These are phyloP conservation scores for Trichophyton benhamiae DNA, from an alignment of 2,329 filamentous ascomycete species.

Conservation along the genomic window DNA sequence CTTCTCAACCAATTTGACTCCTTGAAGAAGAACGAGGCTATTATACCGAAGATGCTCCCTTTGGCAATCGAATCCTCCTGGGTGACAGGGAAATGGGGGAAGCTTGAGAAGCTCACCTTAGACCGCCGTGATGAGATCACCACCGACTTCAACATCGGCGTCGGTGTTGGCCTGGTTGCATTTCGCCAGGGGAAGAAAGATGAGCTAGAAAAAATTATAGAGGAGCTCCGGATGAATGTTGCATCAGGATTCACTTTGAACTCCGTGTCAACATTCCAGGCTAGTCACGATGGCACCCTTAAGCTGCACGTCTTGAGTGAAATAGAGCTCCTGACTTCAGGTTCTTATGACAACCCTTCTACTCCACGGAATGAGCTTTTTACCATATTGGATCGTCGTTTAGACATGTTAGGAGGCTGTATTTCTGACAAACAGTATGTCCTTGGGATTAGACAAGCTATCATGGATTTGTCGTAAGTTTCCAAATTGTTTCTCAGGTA, in stretches of 20 bases:
- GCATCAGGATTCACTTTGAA: constrained; percentile 63
- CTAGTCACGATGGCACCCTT: constrained; percentile 72
- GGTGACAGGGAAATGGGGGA: constrained; percentile 72
- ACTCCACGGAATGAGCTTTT: constrained; percentile 26
- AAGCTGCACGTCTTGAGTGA: constrained; percentile 81
- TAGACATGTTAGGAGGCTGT: constrained; percentile 82
- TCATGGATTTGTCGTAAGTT: constrained; percentile 58
- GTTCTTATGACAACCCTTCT: constrained; percentile 8
- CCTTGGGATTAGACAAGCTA: constrained; percentile 69
- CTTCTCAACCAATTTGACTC: constrained; percentile 77
- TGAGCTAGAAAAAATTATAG: constrained; percentile 47
- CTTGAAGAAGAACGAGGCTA: constrained; percentile 44
- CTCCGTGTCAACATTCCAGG: constrained; percentile 66
- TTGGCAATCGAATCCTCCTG: constrained; percentile 87
- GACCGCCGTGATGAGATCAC: constrained; percentile 25
- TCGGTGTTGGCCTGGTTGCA: constrained; percentile 56
- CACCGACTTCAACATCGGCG: constrained; percentile 67
- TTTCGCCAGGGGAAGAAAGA: constrained; percentile 42
- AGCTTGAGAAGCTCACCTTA: constrained; percentile 54
- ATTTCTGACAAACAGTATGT: constrained; percentile 89
- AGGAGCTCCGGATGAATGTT: constrained; percentile 55
- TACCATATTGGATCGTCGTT: constrained; percentile 55
- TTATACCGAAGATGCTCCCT: constrained; percentile 55
- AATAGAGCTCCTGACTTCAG: constrained; percentile 57
- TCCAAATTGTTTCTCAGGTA: neutral